phyloP scores from a whole-genome alignment of 1,284 basidiomycete species.

The Grifola frondosa region DNA sequence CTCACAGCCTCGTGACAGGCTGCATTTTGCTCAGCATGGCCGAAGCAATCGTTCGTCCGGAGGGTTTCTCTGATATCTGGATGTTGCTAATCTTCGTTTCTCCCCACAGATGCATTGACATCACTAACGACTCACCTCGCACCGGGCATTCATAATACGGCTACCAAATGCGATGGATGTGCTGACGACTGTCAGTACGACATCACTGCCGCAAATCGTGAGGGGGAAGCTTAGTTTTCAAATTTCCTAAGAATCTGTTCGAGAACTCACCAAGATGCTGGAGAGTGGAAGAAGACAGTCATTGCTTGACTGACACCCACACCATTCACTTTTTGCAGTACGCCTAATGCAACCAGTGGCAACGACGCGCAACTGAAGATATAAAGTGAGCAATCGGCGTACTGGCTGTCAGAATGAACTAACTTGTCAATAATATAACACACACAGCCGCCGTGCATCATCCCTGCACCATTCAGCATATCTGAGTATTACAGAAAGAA shows the following conservation, averaged over 20 bases:
- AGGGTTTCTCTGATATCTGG: constrained; percentile 56
- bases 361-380: constrained; percentile 56
- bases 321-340: constrained; percentile 57
- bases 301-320: constrained; percentile 72
- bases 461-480: constrained; percentile 72
- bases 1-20: no score
- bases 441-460: constrained; percentile 69
- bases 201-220: no score
- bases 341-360: constrained; percentile 62
- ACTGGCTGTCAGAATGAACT: no score
- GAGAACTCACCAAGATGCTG: constrained; percentile 53
- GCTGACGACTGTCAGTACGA: constrained; percentile 49
- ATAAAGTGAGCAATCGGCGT: no score
- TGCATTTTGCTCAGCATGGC: constrained; percentile 71
- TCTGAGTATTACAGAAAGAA: constrained; percentile 34
- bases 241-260: background rate
- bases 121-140: constrained; percentile 64
- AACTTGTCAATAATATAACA: constrained; percentile 73
- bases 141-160: constrained; percentile 65
- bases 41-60: constrained; percentile 57
- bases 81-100: no score
- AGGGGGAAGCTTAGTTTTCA: no score
- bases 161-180: constrained; percentile 65
- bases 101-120: no score
- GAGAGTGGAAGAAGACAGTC: constrained; percentile 66